Conservation (phyloP, 1,284 basidiomycete species). For the Apiotrichum veenhuisii region DNA sequence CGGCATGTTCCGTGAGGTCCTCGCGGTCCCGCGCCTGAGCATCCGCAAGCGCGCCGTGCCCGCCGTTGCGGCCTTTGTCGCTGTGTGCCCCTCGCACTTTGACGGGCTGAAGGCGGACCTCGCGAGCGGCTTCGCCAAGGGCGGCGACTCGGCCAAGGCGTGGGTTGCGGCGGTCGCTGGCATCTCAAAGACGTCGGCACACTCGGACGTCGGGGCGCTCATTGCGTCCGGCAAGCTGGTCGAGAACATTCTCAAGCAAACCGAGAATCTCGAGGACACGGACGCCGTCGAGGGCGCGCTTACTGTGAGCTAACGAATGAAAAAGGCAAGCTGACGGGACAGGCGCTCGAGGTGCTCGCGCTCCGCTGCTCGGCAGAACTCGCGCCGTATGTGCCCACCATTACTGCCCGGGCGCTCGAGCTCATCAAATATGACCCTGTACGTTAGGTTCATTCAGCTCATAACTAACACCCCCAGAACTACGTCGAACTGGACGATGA, state of each 20-base stretch:
- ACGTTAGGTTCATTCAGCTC: neutral
- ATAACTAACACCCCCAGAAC: conserved; percentile 59
- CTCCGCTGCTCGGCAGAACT: conserved; percentile 79
- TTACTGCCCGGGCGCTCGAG: conserved; percentile 66
- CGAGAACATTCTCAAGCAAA: conserved; percentile 28
- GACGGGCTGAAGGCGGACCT: conserved; percentile 28
- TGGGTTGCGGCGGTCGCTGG: conserved; percentile 36
- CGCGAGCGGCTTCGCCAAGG: conserved; percentile 23
- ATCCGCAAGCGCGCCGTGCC: conserved; percentile 86
- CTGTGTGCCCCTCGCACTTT: conserved; percentile 32
- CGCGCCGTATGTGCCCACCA: conserved; percentile 64
- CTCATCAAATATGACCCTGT: conserved; percentile 93
- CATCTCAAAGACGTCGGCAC: conserved; percentile 34
- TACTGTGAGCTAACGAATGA: conserved; percentile 17
- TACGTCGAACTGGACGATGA: conserved; percentile 71
- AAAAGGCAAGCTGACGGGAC: neutral
- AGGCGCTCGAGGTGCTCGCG: conserved; percentile 80
- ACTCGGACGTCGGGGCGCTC: conserved; percentile 27
- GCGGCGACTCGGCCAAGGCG: conserved; percentile 28
- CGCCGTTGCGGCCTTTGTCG: conserved; percentile 56
- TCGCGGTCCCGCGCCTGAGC: conserved; percentile 70
- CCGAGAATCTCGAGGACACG: conserved; percentile 31
- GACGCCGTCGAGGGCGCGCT: conserved; percentile 45
- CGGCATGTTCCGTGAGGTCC: conserved; percentile 66
- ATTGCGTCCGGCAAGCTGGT: conserved; percentile 32